Evolutionary conservation across 805 yeast species (phyloP).

Genomic region (Ogataea polymorpha): DNA sequence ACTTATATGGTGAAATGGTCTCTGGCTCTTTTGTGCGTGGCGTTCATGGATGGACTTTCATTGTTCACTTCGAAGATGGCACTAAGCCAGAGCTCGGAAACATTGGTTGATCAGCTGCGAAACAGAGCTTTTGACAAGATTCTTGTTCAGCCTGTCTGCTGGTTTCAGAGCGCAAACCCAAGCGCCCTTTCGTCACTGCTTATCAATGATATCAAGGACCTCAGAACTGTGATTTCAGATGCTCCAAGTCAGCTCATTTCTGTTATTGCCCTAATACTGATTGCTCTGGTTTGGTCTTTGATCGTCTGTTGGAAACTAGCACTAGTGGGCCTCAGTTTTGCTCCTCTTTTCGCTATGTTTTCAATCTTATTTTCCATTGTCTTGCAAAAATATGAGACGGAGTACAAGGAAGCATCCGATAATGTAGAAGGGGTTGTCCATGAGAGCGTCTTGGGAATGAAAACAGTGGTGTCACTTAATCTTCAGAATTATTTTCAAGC

Average conservation of each 20-base stretch:
- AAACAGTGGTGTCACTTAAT: slow-evolving; percentile 59
- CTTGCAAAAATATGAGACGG: slow-evolving; percentile 53
- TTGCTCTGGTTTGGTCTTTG: slow-evolving; percentile 78
- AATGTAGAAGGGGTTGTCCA: slow-evolving; percentile 47
- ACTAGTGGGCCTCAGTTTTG: slow-evolving; percentile 72
- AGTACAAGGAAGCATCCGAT: slow-evolving; percentile 56
- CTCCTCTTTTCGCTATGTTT: slow-evolving; percentile 57
- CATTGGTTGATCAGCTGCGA: slow-evolving; percentile 60
- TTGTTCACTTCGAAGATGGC: slow-evolving; percentile 48
- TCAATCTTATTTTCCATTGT: slow-evolving; percentile 51
- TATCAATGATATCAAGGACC: slow-evolving; percentile 79
- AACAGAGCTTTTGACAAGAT: slow-evolving; percentile 45
- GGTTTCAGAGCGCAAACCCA: slow-evolving; percentile 46
- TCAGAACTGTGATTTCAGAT: slow-evolving; percentile 61
- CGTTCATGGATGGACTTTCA: slow-evolving; percentile 58
- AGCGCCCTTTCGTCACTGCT: slow-evolving; percentile 62
- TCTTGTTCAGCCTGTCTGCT: slow-evolving; percentile 48
- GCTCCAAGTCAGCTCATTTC: slow-evolving; percentile 55
- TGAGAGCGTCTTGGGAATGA: slow-evolving; percentile 57
- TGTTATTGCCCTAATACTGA: slow-evolving; percentile 48
- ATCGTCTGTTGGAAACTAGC: slow-evolving; percentile 83
- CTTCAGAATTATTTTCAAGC: slow-evolving; percentile 46
- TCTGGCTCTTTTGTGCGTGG: slow-evolving; percentile 55
- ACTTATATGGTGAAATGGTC: slow-evolving; percentile 61
- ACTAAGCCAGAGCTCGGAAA: slow-evolving; percentile 60